phyloP scores from a whole-genome alignment of 768 basidiomycete species.

The Termitomyces sp. region DNA sequence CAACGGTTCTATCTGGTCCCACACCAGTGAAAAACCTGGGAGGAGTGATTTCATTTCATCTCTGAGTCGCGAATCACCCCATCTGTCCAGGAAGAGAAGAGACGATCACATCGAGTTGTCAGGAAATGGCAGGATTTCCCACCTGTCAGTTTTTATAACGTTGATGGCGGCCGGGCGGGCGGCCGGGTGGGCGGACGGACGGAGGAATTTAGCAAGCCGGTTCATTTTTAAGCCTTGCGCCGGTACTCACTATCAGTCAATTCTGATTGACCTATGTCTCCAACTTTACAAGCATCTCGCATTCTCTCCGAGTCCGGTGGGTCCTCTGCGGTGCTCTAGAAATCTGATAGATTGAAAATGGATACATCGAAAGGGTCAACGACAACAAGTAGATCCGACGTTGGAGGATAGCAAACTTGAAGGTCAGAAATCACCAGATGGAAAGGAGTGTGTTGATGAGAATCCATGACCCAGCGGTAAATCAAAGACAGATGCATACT shows the following conservation, averaged over 20 bases:
- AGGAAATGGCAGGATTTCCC: constrained; percentile 13
- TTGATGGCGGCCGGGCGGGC: constrained; percentile 11
- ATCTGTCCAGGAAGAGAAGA: not conserved
- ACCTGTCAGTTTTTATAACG: constrained; percentile 11
- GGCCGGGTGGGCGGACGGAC: constrained; percentile 8
- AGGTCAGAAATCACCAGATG: not conserved
- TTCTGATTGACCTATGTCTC: not conserved
- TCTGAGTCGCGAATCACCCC: not conserved
- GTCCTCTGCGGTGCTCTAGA: constrained; percentile 4
- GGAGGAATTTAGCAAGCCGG: constrained; percentile 9
- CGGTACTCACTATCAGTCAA: not conserved
- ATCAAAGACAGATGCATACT: not conserved
- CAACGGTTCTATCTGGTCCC: not conserved
- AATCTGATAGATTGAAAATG: constrained; percentile 5
- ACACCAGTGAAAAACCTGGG: not conserved
- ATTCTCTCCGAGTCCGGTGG: not conserved
- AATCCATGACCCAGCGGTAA: not conserved
- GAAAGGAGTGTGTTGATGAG: not conserved
- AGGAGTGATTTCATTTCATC: not conserved
- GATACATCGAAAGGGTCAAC: not conserved
- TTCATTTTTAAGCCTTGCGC: not conserved
- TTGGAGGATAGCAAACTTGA: constrained; percentile 11
- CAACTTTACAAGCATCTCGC: too few species aligned
- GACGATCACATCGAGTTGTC: constrained; percentile 9
- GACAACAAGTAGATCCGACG: constrained; percentile 12